Evolutionary conservation across 129 eudicot species (phyloP), one percentile per base, ranked within the genome.

Genomic region (Chrysanthemum seticuspe): DNA sequence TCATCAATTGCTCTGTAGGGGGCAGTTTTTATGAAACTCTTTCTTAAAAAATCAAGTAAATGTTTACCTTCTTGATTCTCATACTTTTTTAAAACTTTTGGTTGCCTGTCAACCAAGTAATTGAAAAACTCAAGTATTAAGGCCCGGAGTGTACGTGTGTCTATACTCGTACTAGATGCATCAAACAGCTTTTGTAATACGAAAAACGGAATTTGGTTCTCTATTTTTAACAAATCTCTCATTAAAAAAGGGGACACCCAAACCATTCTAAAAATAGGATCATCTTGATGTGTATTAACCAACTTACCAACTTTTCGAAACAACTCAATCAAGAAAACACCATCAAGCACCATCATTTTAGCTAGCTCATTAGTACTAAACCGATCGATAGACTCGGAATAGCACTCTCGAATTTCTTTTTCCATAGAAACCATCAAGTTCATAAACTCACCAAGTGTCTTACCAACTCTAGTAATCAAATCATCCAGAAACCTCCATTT

Each of bases 331-430:
- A 80, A 68, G 45, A 80, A 80, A 19, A 74, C 13, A 40, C 83
- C 80, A 74, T 80, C 83, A 67, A 80, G 80, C 54, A 80, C 83
- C 83, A 80, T 80, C 80, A 80, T 80, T 70, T 74, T 80, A 53
- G 79, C 83, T 74, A 80, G 80, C 16, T 80, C 80, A 59, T 61
- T 50, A 1, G 36, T 68, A 8, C 31, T 6, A 62, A 67, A 64
- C 45, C 10, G 54, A n/a, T 80, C 74, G 4, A 68, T 74, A n/a
- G 71, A 67, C 65, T 80, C 80, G 7, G 83, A 80, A 58, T 80
- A 80, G 48, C 80, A 61, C 8, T 74, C 67, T 68, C 80, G 45
- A 51, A 80, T 80, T 15, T 68, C 13, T 14, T 0, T 53, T 19
- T 68, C 80, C 76, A 74, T 52, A 1, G 55, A 44, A 71, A 47